Base-by-base conservation (phyloP, 2,329 filamentous ascomycete genomes). In the Colletotrichum agaves region DNA sequence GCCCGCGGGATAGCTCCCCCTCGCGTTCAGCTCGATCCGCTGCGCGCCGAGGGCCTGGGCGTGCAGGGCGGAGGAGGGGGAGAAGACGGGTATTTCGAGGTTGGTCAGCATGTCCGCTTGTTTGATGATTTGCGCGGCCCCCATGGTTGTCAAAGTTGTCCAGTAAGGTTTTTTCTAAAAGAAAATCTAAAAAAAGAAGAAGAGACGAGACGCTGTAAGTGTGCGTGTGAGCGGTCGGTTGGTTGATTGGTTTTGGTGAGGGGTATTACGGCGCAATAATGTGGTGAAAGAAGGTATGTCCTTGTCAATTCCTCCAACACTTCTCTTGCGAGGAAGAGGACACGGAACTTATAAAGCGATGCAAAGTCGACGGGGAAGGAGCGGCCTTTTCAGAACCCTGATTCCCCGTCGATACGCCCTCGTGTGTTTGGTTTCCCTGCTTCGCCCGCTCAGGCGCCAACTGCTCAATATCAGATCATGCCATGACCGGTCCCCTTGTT, bases 31-130 rank as follows among this genome's bases (percentile, higher is more conserved):
- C 73, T 89, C 86, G 55, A 88, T 76, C 46, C 86, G 83, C 3
- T 78, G 75, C 56, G 82, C 84, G 35, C 84, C 84, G n/a, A 78
- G 74, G 23, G 69, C 58, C 46, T 81, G 76, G 8, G 84, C 83
- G 10, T 71, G 67, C 39, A 76, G 71, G 37, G 82, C 84, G 5
- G 79, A 77, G 12, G 70, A 67, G 23, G 79, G 73, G 44, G 83
- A 83, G 75, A 88, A 89, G 71, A 86, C 81, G 62, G 87, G 85
- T 47, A 88, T 78, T 72, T 89, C 87, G 17, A 88, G 80, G 15
- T 76, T 76, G 39, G 74, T 71, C 2, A 58, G 46, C 70, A 73
- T 73, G 33, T 27, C 21, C 31, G 37, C 15, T 3, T 8, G 15
- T 39, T 39, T 39, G 39, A 37, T 12, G 23, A 12, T 27, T 4